Base-by-base conservation (phyloP, 768 basidiomycete genomes). In the Boletellus emodensis region DNA sequence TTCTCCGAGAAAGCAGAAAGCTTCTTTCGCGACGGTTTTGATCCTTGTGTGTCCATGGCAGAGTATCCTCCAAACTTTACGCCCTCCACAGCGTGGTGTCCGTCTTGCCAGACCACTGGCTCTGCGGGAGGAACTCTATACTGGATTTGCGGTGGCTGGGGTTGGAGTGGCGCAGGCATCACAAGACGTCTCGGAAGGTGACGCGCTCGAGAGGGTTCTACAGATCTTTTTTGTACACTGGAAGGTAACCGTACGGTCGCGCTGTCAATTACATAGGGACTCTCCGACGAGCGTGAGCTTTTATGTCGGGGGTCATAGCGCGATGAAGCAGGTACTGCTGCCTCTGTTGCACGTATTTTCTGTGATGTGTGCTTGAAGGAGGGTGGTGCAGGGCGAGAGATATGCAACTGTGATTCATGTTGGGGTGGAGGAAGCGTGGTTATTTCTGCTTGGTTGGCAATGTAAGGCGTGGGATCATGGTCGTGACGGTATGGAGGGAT, bases 121-220 rank as follows among this genome's bases (percentile, higher is more conserved):
- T 52, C 30, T 3, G 39, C 12, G 18, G 33, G 40, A 30, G 55
- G 48, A 36, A 61, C 59, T n/a, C 37, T 49, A 24, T 50, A 39
- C 42, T 62, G 58, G 22, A 54, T 47, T 35, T 52, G 44, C 13
- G 51, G 55, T 22, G 53, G 51, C 24, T 62, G 61, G 51, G 66
- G 67, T 60, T 82, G 80, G 35, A 89, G 73, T 14, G 83, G 87
- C 3, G 82, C 67, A 40, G 87, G 87, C 87, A 89, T 89, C 38
- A 88, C 80, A 24, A 89, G 79, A 41, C 72, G 78, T 62, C 79
- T 84, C 4, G 87, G 87, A 38, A 82, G 59, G 64, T 82, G 70
- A 36, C 57, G 66, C 20, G 49, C 53, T 46, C 64, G 66, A 15
- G 46, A 57, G 6, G 53, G 53, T 24, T 57, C 60, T 20, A 44